A percentile compares a stretch with the other conserved stretches of the same genome.
phyloP scores from a whole-genome alignment of 1,284 basidiomycete species.

The Ustilago tritici region DNA sequence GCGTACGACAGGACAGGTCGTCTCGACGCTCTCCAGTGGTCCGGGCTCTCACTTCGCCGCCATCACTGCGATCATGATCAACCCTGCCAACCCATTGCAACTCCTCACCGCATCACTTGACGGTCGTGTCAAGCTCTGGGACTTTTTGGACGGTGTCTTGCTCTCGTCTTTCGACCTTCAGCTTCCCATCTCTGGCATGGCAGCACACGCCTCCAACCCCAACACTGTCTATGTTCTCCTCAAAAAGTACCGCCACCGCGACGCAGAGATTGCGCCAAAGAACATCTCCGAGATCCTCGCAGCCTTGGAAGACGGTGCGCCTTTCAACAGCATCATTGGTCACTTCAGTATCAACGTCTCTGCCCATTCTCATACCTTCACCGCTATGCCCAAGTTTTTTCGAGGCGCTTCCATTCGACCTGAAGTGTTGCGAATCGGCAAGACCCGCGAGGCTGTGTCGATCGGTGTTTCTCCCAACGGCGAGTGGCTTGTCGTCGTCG shows the following conservation, averaged over 20 bases:
- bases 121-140: constrained; percentile 89
- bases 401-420: constrained; percentile 43
- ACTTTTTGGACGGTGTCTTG: constrained; percentile 86
- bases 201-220: constrained; percentile 77
- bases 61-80: constrained; percentile 79
- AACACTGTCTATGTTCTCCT: constrained; percentile 79
- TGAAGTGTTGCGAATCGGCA: constrained; percentile 74
- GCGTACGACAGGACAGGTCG: constrained; percentile 61
- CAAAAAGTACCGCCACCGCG: constrained; percentile 72
- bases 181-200: constrained; percentile 80
- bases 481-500: constrained; percentile 83
- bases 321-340: constrained; percentile 54
- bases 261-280: constrained; percentile 33
- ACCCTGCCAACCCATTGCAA: constrained; percentile 88
- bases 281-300: constrained; percentile 36
- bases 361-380: constrained; percentile 10
- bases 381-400: constrained; percentile 33
- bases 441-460: constrained; percentile 52
- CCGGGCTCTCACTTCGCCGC: constrained; percentile 51
- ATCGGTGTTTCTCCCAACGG: constrained; percentile 82
- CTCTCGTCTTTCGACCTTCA: constrained; percentile 74
- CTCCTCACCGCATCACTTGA: constrained; percentile 86
- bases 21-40: constrained; percentile 61
- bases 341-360: constrained; percentile 47
- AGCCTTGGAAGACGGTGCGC: constrained; percentile 31